These are phyloP conservation scores for Xerocomellus chrysenteron DNA, from an alignment of 768 basidiomycete species.

Conservation along the genomic window DNA sequence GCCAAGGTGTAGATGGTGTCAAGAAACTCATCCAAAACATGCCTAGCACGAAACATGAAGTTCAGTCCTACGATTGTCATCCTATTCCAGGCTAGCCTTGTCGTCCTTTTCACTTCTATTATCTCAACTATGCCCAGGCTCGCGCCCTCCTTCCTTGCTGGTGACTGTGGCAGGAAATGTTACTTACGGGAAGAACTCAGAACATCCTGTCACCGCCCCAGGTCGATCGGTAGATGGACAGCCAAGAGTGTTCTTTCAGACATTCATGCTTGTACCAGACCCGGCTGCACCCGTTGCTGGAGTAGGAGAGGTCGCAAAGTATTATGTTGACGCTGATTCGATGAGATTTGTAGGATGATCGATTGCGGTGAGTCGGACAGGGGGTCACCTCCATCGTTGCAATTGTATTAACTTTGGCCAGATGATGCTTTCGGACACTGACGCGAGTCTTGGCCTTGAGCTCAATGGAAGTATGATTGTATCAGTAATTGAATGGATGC, in stretches of 20 bases:
- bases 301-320: conserved; percentile 74
- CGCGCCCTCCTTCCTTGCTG: conserved; percentile 74
- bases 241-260: conserved; percentile 83
- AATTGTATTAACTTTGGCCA: neutral
- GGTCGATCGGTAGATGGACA: conserved; percentile 65
- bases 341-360: conserved; percentile 77
- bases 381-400: neutral
- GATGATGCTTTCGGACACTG: neutral
- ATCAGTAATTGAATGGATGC: neutral
- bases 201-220: conserved; percentile 53
- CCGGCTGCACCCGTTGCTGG: conserved; percentile 60
- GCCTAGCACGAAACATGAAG: conserved; percentile 79
- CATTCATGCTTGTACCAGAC: conserved; percentile 82
- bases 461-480: neutral
- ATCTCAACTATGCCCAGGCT: conserved; percentile 45
- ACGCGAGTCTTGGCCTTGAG: neutral
- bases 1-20: conserved; percentile 69
- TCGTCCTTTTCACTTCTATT: conserved; percentile 1
- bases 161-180: conserved; percentile 82
- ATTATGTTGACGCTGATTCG: conserved; percentile 77
- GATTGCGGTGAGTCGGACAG: neutral
- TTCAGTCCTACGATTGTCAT: conserved; percentile 88
- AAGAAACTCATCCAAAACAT: conserved; percentile 65
- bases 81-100: conserved; percentile 72
- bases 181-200: conserved; percentile 60